Base-by-base conservation (phyloP, 2,329 filamentous ascomycete genomes). In the Sporothrix phasma region DNA sequence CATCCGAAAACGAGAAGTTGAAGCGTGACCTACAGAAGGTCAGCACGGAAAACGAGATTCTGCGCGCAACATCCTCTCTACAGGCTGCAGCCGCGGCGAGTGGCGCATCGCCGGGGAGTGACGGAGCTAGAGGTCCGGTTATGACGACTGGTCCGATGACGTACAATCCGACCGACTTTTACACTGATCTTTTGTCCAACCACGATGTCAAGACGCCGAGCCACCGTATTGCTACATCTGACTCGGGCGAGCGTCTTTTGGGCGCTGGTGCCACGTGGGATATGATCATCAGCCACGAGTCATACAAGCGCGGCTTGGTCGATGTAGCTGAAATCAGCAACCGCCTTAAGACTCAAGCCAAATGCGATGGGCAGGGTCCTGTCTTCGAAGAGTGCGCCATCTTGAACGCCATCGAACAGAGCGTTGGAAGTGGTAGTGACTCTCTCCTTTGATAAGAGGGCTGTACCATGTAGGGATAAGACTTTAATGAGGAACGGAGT, bases 41-140 rank as follows among this genome's bases (percentile, higher is more conserved):
- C 62, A 87, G 86, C 66, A 96, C 91, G 8, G 92, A 97, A 74
- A 97, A 97, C 74, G 90, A 97, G 76, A 92, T 97, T 62, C 79
- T 97, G 41, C 88, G 91, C 54, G 91, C 91, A 5, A 96, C 91
- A 1, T 86, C 87, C 6, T 78, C 72, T 29, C 71, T 78, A 68
- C 67, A 70, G 68, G 68, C 62, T 4, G 64, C 63, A 17, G 64
- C 64, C 2, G 62, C 62, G 3, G 64, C 63, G 2, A 70, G 72
- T 72, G 71, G 75, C 71, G 71, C 75, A 71, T 74, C 73, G 63
- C 75, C 79, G 41, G 74, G 79, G 67, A 78, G 77, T 67, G 75
- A 76, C 68, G 73, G 73, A 68, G 74, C 77, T 66, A 75, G 75
- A 68, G 73, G 77, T 68, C 74, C 78, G 67, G 79, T 81, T 13